Evolutionary conservation across 2,329 filamentous ascomycete genomes (phyloP).

Genomic region (Diaporthe vaccinii): DNA sequence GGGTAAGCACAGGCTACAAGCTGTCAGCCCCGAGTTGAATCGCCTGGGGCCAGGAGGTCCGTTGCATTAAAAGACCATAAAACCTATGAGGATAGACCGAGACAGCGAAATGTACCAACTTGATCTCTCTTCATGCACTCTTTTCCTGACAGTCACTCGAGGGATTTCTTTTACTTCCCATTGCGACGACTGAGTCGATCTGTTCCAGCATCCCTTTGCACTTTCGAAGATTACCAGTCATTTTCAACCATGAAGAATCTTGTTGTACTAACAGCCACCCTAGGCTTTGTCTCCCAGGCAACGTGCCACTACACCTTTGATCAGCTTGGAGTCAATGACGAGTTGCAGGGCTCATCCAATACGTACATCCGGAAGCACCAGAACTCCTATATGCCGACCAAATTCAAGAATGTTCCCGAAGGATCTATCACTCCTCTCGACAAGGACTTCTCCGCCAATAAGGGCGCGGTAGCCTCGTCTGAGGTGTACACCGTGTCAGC

Average conservation of each 20-base stretch:
- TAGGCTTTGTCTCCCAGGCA: not conserved
- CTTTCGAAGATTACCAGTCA: not conserved
- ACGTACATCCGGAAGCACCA: conserved; percentile 14
- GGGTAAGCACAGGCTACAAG: not conserved
- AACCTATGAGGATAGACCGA: not conserved
- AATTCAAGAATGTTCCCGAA: conserved; percentile 9
- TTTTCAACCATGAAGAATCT: not conserved
- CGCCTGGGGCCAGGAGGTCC: not conserved
- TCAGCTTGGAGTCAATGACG: conserved; percentile 8
- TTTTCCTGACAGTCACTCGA: not conserved
- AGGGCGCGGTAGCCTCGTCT: not conserved
- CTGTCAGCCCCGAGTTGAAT: no score
- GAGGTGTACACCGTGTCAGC: not conserved
- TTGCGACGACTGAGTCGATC: not conserved
- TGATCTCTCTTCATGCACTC: not conserved
- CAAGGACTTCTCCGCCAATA: conserved; percentile 21
- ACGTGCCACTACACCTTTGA: conserved; percentile 12
- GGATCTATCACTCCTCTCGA: conserved; percentile 16
- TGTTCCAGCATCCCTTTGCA: not conserved
- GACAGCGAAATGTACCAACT: not conserved
- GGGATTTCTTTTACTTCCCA: not conserved
- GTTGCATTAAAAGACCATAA: not conserved
- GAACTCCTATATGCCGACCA: conserved; percentile 14
- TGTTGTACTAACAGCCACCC: not conserved
- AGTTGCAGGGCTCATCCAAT: not conserved